Conservation (phyloP, 78 protist species). For the Dictyostelium brefeldianum region DNA sequence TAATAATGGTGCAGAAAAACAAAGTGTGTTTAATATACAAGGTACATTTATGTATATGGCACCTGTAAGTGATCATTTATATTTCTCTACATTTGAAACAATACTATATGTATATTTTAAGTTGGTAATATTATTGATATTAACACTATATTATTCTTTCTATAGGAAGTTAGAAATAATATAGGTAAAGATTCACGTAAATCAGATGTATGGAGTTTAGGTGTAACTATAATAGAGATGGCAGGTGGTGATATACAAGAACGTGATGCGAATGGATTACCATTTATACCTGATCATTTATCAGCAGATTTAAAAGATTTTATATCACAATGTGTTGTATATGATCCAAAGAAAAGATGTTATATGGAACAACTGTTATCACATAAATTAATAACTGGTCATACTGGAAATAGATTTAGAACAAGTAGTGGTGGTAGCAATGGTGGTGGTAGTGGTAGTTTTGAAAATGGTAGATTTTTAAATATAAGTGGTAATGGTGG, state of each 20-base stretch:
- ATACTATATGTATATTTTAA: too few relatives aligned
- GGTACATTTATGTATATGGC: conserved; percentile 19
- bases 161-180: not conserved
- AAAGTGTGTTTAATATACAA: not conserved
- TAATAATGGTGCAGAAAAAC: not conserved
- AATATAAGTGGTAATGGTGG: too few relatives aligned
- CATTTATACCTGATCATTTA: not conserved
- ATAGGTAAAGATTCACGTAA: conserved; percentile 43
- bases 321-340: not conserved
- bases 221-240: conserved; percentile 86
- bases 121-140: too few relatives aligned
- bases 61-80: not conserved
- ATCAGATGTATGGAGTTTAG: conserved; percentile 87
- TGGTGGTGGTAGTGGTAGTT: too few relatives aligned
- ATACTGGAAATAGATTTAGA: too few relatives aligned
- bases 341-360: conserved; percentile 4
- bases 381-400: not conserved
- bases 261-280: not conserved
- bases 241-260: conserved; percentile 68
- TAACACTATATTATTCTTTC: too few relatives aligned
- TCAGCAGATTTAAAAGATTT: not conserved
- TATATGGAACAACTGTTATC: not conserved
- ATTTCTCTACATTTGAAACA: too few relatives aligned
- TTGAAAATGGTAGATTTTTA: too few relatives aligned
- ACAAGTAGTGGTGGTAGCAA: too few relatives aligned